Percentiles rank a stretch among this genome's conserved stretches.
Conservation (phyloP, 768 basidiomycete genomes). For the Auriscalpium microsporum region DNA sequence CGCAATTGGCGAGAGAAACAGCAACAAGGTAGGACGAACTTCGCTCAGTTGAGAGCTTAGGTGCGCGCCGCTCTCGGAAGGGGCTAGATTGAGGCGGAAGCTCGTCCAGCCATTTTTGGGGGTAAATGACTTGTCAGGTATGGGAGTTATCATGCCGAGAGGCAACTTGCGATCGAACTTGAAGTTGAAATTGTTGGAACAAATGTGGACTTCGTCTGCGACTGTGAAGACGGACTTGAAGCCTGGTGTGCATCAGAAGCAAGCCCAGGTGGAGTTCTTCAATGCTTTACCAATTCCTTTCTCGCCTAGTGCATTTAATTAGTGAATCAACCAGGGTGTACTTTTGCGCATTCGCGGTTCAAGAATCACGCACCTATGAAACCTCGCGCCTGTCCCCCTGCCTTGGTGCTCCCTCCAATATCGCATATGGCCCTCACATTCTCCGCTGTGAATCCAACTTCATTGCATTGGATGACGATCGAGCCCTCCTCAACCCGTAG, state of each 20-base stretch:
- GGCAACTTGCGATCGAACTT: conserved; percentile 10
- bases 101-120: conserved; percentile 15
- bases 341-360: too few species aligned
- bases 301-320: conserved; percentile 15
- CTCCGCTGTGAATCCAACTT: conserved; percentile 14
- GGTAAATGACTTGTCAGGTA: not conserved
- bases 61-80: conserved; percentile 1
- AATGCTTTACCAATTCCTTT: conserved; percentile 19
- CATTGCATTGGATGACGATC: conserved; percentile 18
- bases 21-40: conserved; percentile 16
- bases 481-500: conserved; percentile 7
- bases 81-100: conserved; percentile 14
- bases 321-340: not conserved
- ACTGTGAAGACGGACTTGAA: conserved; percentile 25
- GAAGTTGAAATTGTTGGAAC: conserved; percentile 17
- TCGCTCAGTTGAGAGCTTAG: conserved; percentile 11
- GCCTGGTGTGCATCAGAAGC: conserved; percentile 2
- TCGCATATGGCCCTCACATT: conserved; percentile 20
- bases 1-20: conserved; percentile 19
- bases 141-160: conserved; percentile 22
- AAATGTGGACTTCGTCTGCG: conserved; percentile 17
- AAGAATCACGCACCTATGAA: conserved; percentile 9
- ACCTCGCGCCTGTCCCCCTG: conserved; percentile 4
- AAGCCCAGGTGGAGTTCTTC: not conserved
- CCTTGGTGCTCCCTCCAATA: conserved; percentile 21